Evolutionary conservation across 495 filamentous ascomycete genomes (phyloP), one percentile per base, ranked within the genome.

Genomic region (Opeltia flavorubescens): DNA sequence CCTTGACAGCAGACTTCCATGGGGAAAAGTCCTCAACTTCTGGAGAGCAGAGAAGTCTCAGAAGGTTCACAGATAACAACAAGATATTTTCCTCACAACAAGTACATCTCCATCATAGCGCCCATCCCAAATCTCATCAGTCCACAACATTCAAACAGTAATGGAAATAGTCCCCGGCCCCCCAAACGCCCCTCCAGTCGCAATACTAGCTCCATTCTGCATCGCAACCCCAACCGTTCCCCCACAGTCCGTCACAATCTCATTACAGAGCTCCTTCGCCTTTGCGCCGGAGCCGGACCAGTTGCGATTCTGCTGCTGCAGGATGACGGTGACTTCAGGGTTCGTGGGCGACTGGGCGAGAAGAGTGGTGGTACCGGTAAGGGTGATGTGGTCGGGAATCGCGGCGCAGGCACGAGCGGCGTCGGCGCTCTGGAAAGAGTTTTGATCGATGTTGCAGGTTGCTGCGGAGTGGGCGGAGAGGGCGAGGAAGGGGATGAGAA

Each of bases 151-250:
- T 25, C 41, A 48, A 25, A 46, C 30, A 8, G 43, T 46, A 17
- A 50, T 50, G 5, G 42, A 46, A 12, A 50, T 50, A 8, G 48
- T 50, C 17, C 48, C 48, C 18, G 48, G 48, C 7, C 48, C 48
- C 2, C 48, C 48, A 46, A 50, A 50, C 17, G 46, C 48, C 17
- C 48, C 48, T 11, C 25, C 42, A 18, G 48, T 50, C n/a, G 41
- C 24, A 39, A 50, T 46, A 21, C 48, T 50, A 9, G 48, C 48
- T 21, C 48, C 48, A 38, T 34, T 23, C 41, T 17, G 8, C 41
- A 27, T 18, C 1, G 9, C 48, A 9, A 50, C 48, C 2, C 48
- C 48, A 3, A 50, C 41, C 12, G 48, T 50, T 2, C 48, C 48
- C 2, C 48, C 48, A 26, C 48, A 50, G 13, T 30, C 23, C 21